These are phyloP conservation scores for Xeromyces bisporus DNA, from an alignment of 495 filamentous ascomycete genomes.

Conservation along the genomic window DNA sequence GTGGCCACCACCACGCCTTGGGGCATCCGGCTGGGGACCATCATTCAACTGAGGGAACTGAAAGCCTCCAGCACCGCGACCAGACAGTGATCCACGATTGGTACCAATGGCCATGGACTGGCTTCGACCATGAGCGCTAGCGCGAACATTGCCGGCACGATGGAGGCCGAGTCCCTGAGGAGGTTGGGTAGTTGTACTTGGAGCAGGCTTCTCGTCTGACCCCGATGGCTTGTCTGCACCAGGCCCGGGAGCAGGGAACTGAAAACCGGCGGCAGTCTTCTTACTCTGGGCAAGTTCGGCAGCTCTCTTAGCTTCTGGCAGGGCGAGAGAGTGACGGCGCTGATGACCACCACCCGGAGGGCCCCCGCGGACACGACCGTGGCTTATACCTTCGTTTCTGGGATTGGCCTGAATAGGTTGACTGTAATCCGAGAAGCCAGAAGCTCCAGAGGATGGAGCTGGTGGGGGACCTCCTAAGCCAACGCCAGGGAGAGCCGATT, in stretches of 20 bases:
- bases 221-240: slow-evolving; percentile 32
- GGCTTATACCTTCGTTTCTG: slow-evolving; percentile 49
- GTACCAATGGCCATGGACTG: slow-evolving; percentile 53
- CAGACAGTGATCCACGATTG: slow-evolving; percentile 34
- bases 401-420: slow-evolving; percentile 39
- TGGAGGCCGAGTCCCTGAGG: slow-evolving; percentile 29
- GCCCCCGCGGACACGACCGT: slow-evolving; percentile 65
- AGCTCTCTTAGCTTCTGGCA: slow-evolving; percentile 94
- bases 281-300: slow-evolving; percentile 95
- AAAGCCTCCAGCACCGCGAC: slow-evolving; percentile 48
- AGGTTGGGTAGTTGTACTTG: slow-evolving; percentile 15
- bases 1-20: slow-evolving; percentile 52
- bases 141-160: slow-evolving; percentile 32
- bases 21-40: slow-evolving; percentile 41
- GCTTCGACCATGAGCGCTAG: slow-evolving; percentile 44
- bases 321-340: slow-evolving; percentile 81
- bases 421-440: slow-evolving; percentile 73
- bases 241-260: slow-evolving; percentile 69
- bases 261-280: slow-evolving; percentile 80
- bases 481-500: slow-evolving; percentile 90
- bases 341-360: slow-evolving; percentile 66
- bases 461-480: slow-evolving; percentile 77
- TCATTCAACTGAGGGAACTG: slow-evolving; percentile 50
- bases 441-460: slow-evolving; percentile 87
- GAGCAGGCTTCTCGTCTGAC: slow-evolving; percentile 24